These are phyloP conservation scores for Scedosporium dehoogii DNA, from an alignment of 2,329 filamentous ascomycete genomes.

Conservation along the genomic window DNA sequence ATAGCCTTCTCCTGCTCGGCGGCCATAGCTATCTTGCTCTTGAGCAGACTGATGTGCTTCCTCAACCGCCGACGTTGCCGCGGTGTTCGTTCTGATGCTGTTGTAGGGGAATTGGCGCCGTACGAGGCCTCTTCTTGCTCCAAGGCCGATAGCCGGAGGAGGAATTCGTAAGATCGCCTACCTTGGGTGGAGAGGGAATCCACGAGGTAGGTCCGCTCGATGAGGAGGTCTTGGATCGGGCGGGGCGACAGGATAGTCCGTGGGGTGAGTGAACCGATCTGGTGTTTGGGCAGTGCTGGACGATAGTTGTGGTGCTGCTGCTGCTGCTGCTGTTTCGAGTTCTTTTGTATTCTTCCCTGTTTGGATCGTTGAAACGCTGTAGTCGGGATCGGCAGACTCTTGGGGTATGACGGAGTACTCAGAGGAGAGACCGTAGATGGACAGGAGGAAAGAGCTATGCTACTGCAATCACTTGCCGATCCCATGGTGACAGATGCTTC, in stretches of 20 bases:
- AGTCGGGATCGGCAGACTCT: background rate
- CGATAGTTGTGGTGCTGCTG: background rate
- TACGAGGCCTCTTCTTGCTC: slow-evolving; percentile 21
- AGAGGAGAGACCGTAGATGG: background rate
- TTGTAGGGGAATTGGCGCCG: background rate
- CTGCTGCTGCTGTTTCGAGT: background rate
- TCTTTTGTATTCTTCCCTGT: background rate
- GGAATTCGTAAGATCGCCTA: slow-evolving; percentile 24
- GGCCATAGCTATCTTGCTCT: slow-evolving; percentile 30
- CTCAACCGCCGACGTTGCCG: slow-evolving; percentile 19
- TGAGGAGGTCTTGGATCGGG: slow-evolving; percentile 30
- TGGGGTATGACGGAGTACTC: background rate
- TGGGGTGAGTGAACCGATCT: slow-evolving; percentile 10
- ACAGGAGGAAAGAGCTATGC: background rate
- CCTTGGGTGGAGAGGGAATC: slow-evolving; percentile 30
- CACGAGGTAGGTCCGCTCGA: slow-evolving; percentile 37
- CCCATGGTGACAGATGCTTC: background rate
- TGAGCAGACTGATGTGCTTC: slow-evolving; percentile 32
- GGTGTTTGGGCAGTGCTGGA: slow-evolving; percentile 1
- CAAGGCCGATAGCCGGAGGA: slow-evolving; percentile 24
- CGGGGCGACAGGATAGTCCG: slow-evolving; percentile 24
- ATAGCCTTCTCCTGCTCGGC: slow-evolving; percentile 36
- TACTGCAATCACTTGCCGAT: too few relatives aligned
- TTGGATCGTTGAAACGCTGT: background rate
- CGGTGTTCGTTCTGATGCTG: slow-evolving; percentile 1